Evolutionary conservation across 129 eudicot species (phyloP), one percentile per base, ranked within the genome.

Genomic region (Artemisia argyi): DNA sequence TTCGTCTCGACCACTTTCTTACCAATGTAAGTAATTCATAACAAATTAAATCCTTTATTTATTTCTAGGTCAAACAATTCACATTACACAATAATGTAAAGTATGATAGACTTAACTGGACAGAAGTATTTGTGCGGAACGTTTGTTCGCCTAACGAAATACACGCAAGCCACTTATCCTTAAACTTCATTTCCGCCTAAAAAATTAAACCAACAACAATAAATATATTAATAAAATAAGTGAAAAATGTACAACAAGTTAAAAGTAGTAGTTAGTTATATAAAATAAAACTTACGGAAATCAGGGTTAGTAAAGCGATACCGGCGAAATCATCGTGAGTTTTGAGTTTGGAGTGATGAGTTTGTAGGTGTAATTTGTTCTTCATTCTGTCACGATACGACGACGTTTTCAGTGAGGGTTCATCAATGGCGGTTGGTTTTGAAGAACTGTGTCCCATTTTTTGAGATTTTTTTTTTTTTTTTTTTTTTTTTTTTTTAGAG

Each of bases 81-180:
- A 30, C 35, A 28, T 28, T 28, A 28, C 32, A 18, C 10, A 47
- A 44, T 10, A 10, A 53, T 1, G 16, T 20, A 17, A 49, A 9
- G 16, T 48, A 8, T 28, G 32, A 30, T 30, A 30, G 0, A 69
- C 82, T 75, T 75, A 80, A 92, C 98, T 89, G 85, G 47, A 89
- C 85, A 78, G 96, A 89, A 44, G 82, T 15, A 50, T 26, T 51
- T 6, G 96, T 87, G 11, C 96, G 90, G 71, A 81, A 92, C 3
- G 98, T 89, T 82, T 92, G 98, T 75, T 92, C 98, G 17, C 98
- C 98, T 22, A 92, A 77, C 11, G 98, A 83, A 44, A 92, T 72
- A 73, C 98, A 92, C 16, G 96, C 96, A 60, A 92, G 82, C 96
- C 96, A 92, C 59, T 89, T 92, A 80, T 92, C 98, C 87, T 89